Percentiles rank a stretch among this genome's conserved stretches.
phyloP scores from a whole-genome alignment of 1,139 yeast species.

The Debaryomyces robertsiae region DNA sequence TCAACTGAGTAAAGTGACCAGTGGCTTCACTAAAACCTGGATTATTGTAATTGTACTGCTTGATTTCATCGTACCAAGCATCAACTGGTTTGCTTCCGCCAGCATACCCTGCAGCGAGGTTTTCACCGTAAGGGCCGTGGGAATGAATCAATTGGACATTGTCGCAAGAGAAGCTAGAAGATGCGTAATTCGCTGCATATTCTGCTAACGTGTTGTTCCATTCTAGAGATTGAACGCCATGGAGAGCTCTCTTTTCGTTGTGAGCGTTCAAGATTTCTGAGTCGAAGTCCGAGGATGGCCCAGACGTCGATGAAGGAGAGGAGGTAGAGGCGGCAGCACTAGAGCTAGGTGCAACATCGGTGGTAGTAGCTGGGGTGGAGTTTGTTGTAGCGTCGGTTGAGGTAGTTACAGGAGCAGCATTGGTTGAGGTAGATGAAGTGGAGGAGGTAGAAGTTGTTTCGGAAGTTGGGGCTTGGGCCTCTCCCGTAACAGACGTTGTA shows the following conservation, averaged over 20 bases:
- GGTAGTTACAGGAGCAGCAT: slow-evolving; percentile 16
- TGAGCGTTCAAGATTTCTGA: slow-evolving; percentile 48
- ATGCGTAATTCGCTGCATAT: slow-evolving; percentile 51
- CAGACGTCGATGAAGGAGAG: slow-evolving; percentile 19
- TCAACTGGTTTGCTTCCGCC: slow-evolving; percentile 56
- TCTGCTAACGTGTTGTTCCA: slow-evolving; percentile 53
- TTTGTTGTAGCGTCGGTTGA: slow-evolving; percentile 17
- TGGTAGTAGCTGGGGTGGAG: slow-evolving; percentile 23
- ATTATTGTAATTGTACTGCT: slow-evolving; percentile 46
- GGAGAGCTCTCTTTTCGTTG: slow-evolving; percentile 56
- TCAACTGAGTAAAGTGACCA: slow-evolving; percentile 71
- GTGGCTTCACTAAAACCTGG: slow-evolving; percentile 48
- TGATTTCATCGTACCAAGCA: slow-evolving; percentile 68
- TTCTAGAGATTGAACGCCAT: slow-evolving; percentile 46
- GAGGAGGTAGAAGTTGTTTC: slow-evolving; percentile 17
- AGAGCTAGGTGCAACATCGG: slow-evolving; percentile 26
- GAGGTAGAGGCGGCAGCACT: slow-evolving; percentile 26
- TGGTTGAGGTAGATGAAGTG: slow-evolving; percentile 16
- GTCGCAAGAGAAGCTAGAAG: slow-evolving; percentile 48
- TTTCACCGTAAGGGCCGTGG: slow-evolving; percentile 59
- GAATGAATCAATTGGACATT: slow-evolving; percentile 56
- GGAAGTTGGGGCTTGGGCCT: slow-evolving; percentile 14
- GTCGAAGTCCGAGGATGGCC: slow-evolving; percentile 26
- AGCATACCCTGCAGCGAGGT: slow-evolving; percentile 55
- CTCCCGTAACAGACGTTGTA: slow-evolving; percentile 15